These are phyloP conservation scores for Boletus tomentosulus DNA, from an alignment of 768 basidiomycete genomes.

Conservation along the genomic window DNA sequence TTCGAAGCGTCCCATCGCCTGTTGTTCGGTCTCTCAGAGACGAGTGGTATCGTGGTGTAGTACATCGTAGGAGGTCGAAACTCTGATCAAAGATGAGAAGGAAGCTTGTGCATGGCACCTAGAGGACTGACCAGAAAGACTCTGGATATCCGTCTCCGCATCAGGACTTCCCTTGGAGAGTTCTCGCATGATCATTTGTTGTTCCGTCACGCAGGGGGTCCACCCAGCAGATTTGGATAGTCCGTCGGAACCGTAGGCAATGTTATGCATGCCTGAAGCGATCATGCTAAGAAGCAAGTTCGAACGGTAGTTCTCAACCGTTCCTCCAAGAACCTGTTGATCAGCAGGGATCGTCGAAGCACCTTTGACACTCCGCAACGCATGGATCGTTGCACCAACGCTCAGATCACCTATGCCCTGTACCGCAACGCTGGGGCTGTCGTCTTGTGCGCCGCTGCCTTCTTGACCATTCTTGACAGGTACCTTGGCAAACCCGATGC, in stretches of 20 bases:
- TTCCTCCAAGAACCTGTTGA: conserved; percentile 87
- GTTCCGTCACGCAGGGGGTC: conserved; percentile 78
- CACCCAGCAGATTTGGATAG: conserved; percentile 61
- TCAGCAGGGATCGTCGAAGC: conserved; percentile 88
- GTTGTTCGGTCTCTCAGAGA: conserved; percentile 79
- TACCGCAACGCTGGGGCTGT: conserved; percentile 60
- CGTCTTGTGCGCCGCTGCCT: conserved; percentile 54
- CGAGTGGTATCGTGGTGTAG: conserved; percentile 91
- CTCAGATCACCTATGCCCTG: conserved; percentile 83
- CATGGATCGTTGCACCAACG: conserved; percentile 85
- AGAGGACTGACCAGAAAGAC: conserved; percentile 69
- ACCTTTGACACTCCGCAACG: conserved; percentile 84
- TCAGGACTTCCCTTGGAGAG: conserved; percentile 73
- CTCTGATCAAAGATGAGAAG: conserved; percentile 43
- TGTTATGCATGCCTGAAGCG: conserved; percentile 63
- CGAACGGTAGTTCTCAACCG: conserved; percentile 91
- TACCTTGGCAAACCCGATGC: conserved; percentile 95
- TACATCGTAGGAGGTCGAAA: conserved; percentile 93
- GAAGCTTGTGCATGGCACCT: not conserved
- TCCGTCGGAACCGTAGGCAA: conserved; percentile 52
- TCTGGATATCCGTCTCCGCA: conserved; percentile 79
- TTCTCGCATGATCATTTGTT: conserved; percentile 96
- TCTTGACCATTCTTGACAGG: conserved; percentile 85
- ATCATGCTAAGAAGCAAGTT: conserved; percentile 90
- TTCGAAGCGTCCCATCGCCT: conserved; percentile 92